phyloP scores from a whole-genome alignment of 139 green algal species.

The Limnomonas spitsbergensis region DNA sequence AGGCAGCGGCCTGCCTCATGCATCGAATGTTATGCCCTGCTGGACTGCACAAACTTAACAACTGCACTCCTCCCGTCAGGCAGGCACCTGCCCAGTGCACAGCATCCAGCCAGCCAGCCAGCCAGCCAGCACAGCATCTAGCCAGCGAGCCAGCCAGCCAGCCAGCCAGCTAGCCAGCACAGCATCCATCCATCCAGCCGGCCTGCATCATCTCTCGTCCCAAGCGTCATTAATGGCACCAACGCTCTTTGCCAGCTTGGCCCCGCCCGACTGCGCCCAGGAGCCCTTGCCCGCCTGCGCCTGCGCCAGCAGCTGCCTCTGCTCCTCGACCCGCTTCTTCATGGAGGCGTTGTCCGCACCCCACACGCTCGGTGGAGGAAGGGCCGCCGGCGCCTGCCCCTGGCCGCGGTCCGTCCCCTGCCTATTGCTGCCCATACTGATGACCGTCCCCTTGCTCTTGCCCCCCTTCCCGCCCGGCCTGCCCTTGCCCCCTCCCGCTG shows the following conservation, averaged over 20 bases:
- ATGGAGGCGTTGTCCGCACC: neutral
- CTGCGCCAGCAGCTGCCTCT: neutral
- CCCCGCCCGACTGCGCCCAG: conserved; percentile 16
- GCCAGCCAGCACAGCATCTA: too few relatives aligned
- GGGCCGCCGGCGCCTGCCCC: neutral
- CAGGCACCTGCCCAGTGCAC: too few relatives aligned
- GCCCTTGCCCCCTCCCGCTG: neutral
- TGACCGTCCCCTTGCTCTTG: conserved; percentile 25
- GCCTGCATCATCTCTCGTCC: conserved; percentile 4
- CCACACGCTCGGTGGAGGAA: conserved; percentile 27
- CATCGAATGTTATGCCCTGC: too few relatives aligned
- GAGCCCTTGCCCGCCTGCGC: neutral
- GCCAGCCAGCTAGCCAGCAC: too few relatives aligned
- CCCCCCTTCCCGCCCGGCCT: neutral
- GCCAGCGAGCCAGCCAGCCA: too few relatives aligned
- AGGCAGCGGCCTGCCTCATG: too few relatives aligned
- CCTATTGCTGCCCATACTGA: conserved; percentile 18
- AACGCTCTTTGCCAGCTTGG: conserved; percentile 27
- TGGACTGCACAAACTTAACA: too few relatives aligned
- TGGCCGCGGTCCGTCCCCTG: neutral
- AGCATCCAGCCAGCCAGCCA: too few relatives aligned
- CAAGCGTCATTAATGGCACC: conserved; percentile 34
- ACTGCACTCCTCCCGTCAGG: too few relatives aligned
- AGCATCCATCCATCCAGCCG: too few relatives aligned
- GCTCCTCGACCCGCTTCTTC: neutral